phyloP scores from a whole-genome alignment of 495 filamentous ascomycete genomes.

The Aspergillus saccharolyticus region DNA sequence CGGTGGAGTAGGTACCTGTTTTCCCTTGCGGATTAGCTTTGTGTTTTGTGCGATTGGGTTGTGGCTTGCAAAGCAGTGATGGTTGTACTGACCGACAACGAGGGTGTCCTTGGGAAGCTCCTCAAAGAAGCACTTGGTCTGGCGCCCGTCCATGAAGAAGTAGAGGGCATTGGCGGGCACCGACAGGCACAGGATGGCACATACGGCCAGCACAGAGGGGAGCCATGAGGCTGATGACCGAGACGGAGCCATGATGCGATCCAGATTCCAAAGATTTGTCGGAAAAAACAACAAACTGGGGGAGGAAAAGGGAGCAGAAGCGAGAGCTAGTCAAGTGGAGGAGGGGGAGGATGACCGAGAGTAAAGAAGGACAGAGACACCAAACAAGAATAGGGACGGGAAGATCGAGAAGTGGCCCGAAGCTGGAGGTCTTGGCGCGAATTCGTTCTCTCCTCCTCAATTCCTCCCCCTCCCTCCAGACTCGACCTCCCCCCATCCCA shows the following conservation, averaged over 20 bases:
- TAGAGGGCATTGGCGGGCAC: constrained; percentile 74
- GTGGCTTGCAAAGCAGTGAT: not conserved
- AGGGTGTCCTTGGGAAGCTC: constrained; percentile 97
- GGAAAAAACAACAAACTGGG: not conserved
- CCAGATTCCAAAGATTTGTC: not conserved
- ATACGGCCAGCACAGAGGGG: constrained; percentile 29
- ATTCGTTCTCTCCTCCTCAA: constrained; percentile 18
- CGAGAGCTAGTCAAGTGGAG: not conserved
- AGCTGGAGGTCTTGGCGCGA: constrained; percentile 24
- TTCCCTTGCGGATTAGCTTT: not conserved
- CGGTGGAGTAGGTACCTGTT: constrained; percentile 74
- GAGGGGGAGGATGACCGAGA: not conserved
- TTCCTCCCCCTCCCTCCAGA: constrained; percentile 10
- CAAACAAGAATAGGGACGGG: not conserved
- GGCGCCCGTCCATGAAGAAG: constrained; percentile 87
- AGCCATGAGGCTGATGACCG: constrained; percentile 39
- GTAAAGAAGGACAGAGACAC: constrained; percentile 1
- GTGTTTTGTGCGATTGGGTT: not conserved
- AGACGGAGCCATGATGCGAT: constrained; percentile 30
- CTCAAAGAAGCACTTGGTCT: constrained; percentile 84
- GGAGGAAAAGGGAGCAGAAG: not conserved
- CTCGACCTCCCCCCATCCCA: not conserved
- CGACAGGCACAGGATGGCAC: constrained; percentile 42
- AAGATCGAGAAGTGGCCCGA: constrained; percentile 11
- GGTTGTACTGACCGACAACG: constrained; percentile 76